phyloP scores from a whole-genome alignment of 2,329 filamentous ascomycete genomes.

The Fusarium sororula region DNA sequence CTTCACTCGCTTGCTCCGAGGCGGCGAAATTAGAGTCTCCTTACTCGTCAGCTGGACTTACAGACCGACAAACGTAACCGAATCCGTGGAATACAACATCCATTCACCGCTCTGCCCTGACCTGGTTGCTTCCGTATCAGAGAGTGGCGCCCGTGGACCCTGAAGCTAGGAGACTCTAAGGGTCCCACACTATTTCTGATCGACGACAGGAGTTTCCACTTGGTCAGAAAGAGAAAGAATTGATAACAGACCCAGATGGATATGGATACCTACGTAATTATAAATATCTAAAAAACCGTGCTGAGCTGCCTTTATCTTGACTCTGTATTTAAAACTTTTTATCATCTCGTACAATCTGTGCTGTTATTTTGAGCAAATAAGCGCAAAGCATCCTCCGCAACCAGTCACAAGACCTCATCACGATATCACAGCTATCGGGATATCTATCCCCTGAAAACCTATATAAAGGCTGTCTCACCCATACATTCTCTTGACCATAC shows the following conservation, averaged over 20 bases:
- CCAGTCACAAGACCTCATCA: not conserved
- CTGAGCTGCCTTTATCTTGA: not conserved
- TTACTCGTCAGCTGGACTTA: not conserved
- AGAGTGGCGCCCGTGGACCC: constrained; percentile 34
- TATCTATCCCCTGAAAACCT: not conserved
- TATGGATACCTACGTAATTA: constrained; percentile 17
- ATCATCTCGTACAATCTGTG: not conserved
- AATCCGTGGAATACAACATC: constrained; percentile 8
- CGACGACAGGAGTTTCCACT: constrained; percentile 28
- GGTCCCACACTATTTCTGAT: constrained; percentile 18
- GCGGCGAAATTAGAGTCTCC: not conserved
- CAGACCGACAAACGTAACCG: constrained; percentile 19
- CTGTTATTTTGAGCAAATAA: not conserved
- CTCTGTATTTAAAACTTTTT: not conserved
- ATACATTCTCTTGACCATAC: not conserved
- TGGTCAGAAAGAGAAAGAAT: constrained; percentile 16
- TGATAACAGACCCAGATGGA: constrained; percentile 3
- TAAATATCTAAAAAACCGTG: constrained; percentile 17
- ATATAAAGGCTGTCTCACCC: not conserved
- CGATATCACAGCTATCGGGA: not conserved
- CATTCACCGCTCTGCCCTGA: constrained; percentile 34
- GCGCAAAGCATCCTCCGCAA: not conserved
- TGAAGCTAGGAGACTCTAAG: constrained; percentile 28
- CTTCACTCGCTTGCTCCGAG: constrained; percentile 1
- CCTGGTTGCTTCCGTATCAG: constrained; percentile 22